A percentile compares a stretch with the other conserved stretches of the same genome.
Evolutionary conservation across 2,329 filamentous ascomycete genomes (phyloP).

Genomic region (Talaromyces pinophilus): DNA sequence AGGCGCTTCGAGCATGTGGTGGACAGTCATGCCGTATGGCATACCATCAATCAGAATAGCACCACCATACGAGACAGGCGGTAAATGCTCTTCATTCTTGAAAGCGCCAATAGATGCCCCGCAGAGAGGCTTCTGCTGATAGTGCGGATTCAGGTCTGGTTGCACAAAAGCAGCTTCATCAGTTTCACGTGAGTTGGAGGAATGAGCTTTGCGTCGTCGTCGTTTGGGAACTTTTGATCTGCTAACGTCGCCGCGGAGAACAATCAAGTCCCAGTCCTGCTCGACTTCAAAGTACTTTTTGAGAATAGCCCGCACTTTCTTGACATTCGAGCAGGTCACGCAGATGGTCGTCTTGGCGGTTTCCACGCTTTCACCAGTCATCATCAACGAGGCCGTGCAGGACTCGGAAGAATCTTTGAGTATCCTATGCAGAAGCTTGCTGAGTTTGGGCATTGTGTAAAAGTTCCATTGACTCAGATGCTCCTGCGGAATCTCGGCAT

Average conservation of each 20-base stretch:
- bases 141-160: conserved; percentile 64
- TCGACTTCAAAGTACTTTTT: conserved; percentile 61
- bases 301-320: conserved; percentile 60
- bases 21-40: conserved; percentile 91
- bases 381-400: conserved; percentile 61
- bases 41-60: conserved; percentile 81
- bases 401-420: conserved; percentile 62
- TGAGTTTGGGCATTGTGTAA: conserved; percentile 58
- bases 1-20: conserved; percentile 82
- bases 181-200: conserved; percentile 31
- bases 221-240: conserved; percentile 55
- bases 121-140: conserved; percentile 75
- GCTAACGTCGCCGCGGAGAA: conserved; percentile 60
- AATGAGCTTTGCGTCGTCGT: conserved; percentile 42
- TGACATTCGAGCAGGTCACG: conserved; percentile 61
- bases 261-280: conserved; percentile 59
- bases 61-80: conserved; percentile 88
- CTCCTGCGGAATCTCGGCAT: conserved; percentile 56
- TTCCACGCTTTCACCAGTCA: conserved; percentile 59
- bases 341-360: conserved; percentile 63
- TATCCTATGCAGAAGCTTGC: conserved; percentile 60
- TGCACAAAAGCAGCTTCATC: conserved; percentile 33
- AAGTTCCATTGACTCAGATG: conserved; percentile 62
- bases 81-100: conserved; percentile 79
- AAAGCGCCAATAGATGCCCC: conserved; percentile 93